Evolutionary conservation across 2,329 filamentous ascomycete genomes (phyloP), one percentile per base, ranked within the genome.

Genomic region (Polytolypa hystricis): DNA sequence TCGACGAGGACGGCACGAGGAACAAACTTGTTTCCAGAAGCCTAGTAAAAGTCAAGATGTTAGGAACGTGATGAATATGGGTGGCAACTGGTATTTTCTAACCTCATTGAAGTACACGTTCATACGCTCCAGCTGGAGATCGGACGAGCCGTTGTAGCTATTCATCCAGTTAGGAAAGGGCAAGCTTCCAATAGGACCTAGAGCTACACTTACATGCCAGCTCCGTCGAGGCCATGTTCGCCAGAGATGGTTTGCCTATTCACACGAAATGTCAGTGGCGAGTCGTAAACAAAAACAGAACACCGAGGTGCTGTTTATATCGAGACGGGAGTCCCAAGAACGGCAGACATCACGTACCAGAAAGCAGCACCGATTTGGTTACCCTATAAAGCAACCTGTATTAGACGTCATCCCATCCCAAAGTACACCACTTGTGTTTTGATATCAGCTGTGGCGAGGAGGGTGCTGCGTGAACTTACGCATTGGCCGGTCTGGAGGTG

Each of bases 291-390:
- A 33, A 29, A 30, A 17, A 18, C 37, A 33, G 15, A 14, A 20
- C 31, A 34, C 23, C 3, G 5, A 27, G 19, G 20, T 10, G n/a
- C 11, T n/a, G 15, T 7, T 16, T 11, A 19, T n/a, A n/a, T n/a
- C n/a, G 11, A 12, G 20, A 29, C 31, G 14, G 30, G 30, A 20
- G 21, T 25, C 7, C 7, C 7, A 7, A 16, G 17, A 2, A 14
- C 11, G 18, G 16, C 17, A 37, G 37, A 36, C 26, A 19, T 21
- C 49, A 71, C 77, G 53, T 69, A 84, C 81, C 91, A 98, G 79
- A 98, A 98, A 71, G 91, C 91, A 75, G 91, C 91, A 89, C 91
- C 91, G 57, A 96, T 94, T 84, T 98, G 91, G 83, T 98, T 98
- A 79, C 91, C 91, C 89, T 95, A 57, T 54, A 39, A 45, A 43